These are phyloP conservation scores for Alternaria alternata DNA, from an alignment of 2,329 filamentous ascomycete species.

Conservation along the genomic window DNA sequence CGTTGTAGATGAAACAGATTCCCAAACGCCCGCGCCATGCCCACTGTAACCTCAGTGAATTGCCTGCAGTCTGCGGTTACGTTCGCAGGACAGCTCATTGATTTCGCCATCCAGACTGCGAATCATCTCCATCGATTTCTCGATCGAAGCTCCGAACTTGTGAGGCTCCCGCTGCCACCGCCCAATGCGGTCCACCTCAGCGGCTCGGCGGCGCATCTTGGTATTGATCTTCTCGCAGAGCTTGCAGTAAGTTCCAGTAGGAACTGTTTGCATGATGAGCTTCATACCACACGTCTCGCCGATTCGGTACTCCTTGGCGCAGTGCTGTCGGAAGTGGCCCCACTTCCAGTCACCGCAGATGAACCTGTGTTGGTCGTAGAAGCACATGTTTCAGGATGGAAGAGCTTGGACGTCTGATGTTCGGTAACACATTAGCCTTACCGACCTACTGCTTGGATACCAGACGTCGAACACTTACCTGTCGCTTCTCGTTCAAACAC, in stretches of 20 bases:
- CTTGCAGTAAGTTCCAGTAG: conserved; percentile 73
- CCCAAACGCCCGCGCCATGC: conserved; percentile 40
- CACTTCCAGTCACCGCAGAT: conserved; percentile 91
- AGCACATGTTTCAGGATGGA: conserved; percentile 75
- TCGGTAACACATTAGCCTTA: conserved; percentile 41
- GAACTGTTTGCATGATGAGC: conserved; percentile 78
- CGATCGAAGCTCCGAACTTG: conserved; percentile 66
- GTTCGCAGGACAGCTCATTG: conserved; percentile 68
- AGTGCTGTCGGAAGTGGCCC: conserved; percentile 91
- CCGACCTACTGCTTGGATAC: conserved; percentile 39
- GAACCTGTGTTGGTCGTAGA: conserved; percentile 90
- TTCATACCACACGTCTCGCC: conserved; percentile 97
- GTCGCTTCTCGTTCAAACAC: conserved; percentile 32
- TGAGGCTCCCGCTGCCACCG: conserved; percentile 78
- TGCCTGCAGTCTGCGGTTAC: conserved; percentile 46
- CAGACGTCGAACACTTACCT: conserved; percentile 41
- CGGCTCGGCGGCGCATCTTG: conserved; percentile 77
- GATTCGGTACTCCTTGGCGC: conserved; percentile 92
- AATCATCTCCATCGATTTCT: conserved; percentile 76
- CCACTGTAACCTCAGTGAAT: conserved; percentile 37
- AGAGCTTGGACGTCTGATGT: conserved; percentile 41
- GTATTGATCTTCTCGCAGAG: conserved; percentile 89
- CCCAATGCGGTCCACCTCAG: conserved; percentile 76
- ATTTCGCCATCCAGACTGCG: conserved; percentile 76
- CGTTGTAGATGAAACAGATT: conserved; percentile 48